Conservation (phyloP, 2,329 filamentous ascomycete genomes). For the Fonsecaea pedrosoi region DNA sequence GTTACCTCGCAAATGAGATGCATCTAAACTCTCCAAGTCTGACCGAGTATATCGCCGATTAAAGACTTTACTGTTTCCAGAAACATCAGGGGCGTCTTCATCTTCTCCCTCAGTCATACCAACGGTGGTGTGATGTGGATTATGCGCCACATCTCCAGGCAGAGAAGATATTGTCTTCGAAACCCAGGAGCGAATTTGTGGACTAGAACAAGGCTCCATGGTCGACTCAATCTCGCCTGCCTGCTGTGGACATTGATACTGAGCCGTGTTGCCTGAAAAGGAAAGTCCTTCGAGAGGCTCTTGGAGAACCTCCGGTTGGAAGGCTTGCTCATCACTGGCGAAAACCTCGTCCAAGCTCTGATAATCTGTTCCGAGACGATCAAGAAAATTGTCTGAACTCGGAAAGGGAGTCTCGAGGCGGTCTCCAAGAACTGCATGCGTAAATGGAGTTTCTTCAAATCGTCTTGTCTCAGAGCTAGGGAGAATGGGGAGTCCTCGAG, state of each 20-base stretch:
- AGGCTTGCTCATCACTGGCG: constrained; percentile 18
- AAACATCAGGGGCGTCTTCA: not conserved
- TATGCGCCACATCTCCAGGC: not conserved
- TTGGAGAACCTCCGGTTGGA: not conserved
- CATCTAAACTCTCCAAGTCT: not conserved
- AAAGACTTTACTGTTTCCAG: not conserved
- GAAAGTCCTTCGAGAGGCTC: constrained; percentile 7
- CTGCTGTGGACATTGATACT: constrained; percentile 9
- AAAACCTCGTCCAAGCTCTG: constrained; percentile 35
- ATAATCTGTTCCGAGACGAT: constrained; percentile 23
- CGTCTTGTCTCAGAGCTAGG: not conserved
- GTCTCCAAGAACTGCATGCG: constrained; percentile 37
- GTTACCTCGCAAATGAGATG: constrained; percentile 3
- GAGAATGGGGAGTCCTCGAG: constrained; percentile 7
- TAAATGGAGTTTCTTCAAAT: not conserved
- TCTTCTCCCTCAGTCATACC: not conserved
- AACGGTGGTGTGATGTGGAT: not conserved
- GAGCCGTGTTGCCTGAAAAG: not conserved
- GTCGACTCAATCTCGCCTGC: not conserved
- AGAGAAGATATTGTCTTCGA: constrained; percentile 21
- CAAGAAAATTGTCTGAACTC: constrained; percentile 10
- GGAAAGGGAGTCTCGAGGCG: constrained; percentile 35
- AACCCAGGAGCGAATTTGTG: constrained; percentile 27
- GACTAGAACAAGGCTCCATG: constrained; percentile 11
- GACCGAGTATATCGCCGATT: not conserved